phyloP scores from a whole-genome alignment of 306 rosid genomes.

The Pterocarpus macrocarpus region DNA sequence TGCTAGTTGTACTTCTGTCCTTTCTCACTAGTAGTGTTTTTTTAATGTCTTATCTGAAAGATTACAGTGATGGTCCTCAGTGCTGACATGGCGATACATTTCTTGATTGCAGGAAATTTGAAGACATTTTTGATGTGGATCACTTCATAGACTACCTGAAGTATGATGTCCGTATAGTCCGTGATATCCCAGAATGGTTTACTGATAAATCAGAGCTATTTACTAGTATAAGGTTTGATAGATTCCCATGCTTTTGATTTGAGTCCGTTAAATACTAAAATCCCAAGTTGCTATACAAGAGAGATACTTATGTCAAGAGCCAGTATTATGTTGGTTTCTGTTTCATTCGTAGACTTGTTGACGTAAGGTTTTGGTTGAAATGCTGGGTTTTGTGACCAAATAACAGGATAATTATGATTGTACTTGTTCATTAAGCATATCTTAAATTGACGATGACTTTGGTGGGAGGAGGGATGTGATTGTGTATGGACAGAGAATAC shows the following conservation, averaged over 20 bases:
- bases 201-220: constrained; percentile 97
- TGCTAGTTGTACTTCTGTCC: constrained; percentile 19
- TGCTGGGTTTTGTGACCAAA: constrained; percentile 22
- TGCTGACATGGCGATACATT: constrained; percentile 38
- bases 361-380: constrained; percentile 22
- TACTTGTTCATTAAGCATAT: constrained; percentile 30
- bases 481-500: constrained; percentile 24
- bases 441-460: constrained; percentile 21
- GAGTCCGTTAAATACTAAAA: constrained; percentile 27
- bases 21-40: neutral
- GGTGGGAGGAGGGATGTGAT: neutral
- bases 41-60: constrained; percentile 21
- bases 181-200: constrained; percentile 97
- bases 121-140: constrained; percentile 96
- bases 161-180: constrained; percentile 92
- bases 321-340: constrained; percentile 33
- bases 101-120: constrained; percentile 83
- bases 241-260: constrained; percentile 35
- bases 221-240: constrained; percentile 82
- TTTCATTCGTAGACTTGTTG: constrained; percentile 21
- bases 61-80: constrained; percentile 20
- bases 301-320: constrained; percentile 14
- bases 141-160: constrained; percentile 97
- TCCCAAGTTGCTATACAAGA: constrained; percentile 14
- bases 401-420: constrained; percentile 22